Percentiles rank a stretch among this genome's conserved stretches.
These are phyloP conservation scores for Sugiyamaella japonica DNA, from an alignment of 1,139 yeast genomes.

Conservation along the genomic window DNA sequence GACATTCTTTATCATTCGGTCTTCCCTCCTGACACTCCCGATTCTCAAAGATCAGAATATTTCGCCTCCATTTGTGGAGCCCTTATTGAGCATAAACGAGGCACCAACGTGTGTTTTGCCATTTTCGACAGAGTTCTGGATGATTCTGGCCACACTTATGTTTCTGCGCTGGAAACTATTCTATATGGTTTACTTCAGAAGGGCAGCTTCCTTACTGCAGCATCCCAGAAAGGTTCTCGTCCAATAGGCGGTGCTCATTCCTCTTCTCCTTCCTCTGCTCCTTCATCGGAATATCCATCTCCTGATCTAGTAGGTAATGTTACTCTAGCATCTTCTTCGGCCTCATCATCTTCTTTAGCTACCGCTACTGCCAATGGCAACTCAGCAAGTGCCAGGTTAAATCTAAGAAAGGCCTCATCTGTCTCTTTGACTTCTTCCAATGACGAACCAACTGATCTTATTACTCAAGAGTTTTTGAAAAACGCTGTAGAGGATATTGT, in stretches of 20 bases:
- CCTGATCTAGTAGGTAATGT: slow-evolving; percentile 29
- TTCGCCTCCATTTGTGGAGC: slow-evolving; percentile 35
- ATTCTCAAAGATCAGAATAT: slow-evolving; percentile 34
- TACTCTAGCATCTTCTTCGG: slow-evolving; percentile 20
- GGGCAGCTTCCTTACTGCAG: slow-evolving; percentile 31
- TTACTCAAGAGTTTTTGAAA: slow-evolving; percentile 24
- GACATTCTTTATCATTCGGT: slow-evolving; percentile 39
- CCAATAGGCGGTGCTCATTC: slow-evolving; percentile 5
- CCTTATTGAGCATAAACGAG: slow-evolving; percentile 29
- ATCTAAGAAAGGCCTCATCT: slow-evolving; percentile 23
- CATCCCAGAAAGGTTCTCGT: slow-evolving; percentile 4
- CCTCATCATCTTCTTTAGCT: slow-evolving; percentile 15
- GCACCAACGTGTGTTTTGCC: slow-evolving; percentile 30
- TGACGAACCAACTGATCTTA: slow-evolving; percentile 15
- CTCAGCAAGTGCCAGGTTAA: slow-evolving; percentile 7
- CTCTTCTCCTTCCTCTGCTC: slow-evolving; percentile 23
- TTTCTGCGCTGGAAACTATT: slow-evolving; percentile 29
- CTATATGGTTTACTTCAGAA: slow-evolving; percentile 32
- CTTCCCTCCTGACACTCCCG: slow-evolving; percentile 33
- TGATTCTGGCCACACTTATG: slow-evolving; percentile 28
- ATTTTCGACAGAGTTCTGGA: slow-evolving; percentile 30
- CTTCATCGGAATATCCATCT: slow-evolving; percentile 30
- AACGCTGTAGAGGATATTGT: slow-evolving; percentile 25
- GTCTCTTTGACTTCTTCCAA: slow-evolving; percentile 24
- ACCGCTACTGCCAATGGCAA: slow-evolving; percentile 6